phyloP scores from a whole-genome alignment of 345 rosid species.

The Arabidopsis suecica region DNA sequence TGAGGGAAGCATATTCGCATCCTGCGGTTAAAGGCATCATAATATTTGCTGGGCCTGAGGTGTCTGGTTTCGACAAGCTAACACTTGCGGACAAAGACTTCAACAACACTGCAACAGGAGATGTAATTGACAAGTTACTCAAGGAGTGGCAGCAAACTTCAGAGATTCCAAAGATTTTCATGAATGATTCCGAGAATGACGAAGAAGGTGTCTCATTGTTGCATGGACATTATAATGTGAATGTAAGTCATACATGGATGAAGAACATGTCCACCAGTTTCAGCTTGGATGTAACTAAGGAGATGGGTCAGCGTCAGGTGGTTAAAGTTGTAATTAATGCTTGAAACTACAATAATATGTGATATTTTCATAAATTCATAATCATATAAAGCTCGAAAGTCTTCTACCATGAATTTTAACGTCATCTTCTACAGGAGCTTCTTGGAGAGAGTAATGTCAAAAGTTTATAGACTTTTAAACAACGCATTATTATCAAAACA shows the following conservation, averaged over 20 bases:
- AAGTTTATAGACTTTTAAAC: constrained; percentile 5
- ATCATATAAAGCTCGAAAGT: background rate
- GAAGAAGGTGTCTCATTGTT: constrained; percentile 54
- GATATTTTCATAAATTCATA: constrained; percentile 3
- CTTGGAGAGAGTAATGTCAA: background rate
- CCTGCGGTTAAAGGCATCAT: constrained; percentile 76
- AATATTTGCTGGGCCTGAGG: constrained; percentile 64
- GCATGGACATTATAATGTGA: constrained; percentile 61
- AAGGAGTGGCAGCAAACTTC: constrained; percentile 51
- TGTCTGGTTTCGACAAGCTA: constrained; percentile 56
- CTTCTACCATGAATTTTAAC: background rate
- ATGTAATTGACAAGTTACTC: constrained; percentile 70
- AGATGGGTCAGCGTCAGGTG: constrained; percentile 28
- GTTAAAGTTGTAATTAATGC: constrained; percentile 33
- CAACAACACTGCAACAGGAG: constrained; percentile 57
- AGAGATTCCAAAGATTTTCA: constrained; percentile 9
- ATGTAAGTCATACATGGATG: constrained; percentile 45
- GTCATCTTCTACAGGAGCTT: background rate
- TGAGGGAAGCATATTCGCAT: constrained; percentile 72
- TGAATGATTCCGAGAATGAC: constrained; percentile 20
- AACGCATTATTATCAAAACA: background rate
- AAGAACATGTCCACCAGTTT: constrained; percentile 40
- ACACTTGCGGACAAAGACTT: constrained; percentile 55
- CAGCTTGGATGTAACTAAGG: constrained; percentile 47
- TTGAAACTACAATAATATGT: background rate